These are phyloP conservation scores for Truncatella angustata DNA, from an alignment of 2,329 filamentous ascomycete species.

Conservation along the genomic window DNA sequence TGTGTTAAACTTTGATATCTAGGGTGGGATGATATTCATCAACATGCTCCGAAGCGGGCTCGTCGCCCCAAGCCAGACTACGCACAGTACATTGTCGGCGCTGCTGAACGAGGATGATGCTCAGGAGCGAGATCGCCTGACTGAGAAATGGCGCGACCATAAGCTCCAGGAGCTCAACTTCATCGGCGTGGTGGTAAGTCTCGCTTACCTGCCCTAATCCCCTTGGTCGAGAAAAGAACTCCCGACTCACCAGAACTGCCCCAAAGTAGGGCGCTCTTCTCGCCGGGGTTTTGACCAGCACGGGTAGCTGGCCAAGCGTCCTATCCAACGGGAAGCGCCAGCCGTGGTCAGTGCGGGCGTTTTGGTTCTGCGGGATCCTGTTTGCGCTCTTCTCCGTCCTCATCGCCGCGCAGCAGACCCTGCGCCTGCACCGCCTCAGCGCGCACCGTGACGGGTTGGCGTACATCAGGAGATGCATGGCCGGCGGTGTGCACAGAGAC, in stretches of 20 bases:
- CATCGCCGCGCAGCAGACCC: slow-evolving; percentile 38
- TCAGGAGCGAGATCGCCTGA: slow-evolving; percentile 10
- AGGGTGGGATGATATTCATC: slow-evolving; percentile 1
- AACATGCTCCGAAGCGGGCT: slow-evolving; percentile 12
- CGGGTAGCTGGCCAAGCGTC: slow-evolving; percentile 40
- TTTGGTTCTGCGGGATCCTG: slow-evolving; percentile 42
- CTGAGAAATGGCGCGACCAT: slow-evolving; percentile 13
- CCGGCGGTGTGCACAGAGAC: neutral
- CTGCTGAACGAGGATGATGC: slow-evolving; percentile 13
- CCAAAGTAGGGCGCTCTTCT: slow-evolving; percentile 35
- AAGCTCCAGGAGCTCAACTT: slow-evolving; percentile 16
- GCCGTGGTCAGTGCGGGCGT: slow-evolving; percentile 38
- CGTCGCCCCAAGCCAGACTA: slow-evolving; percentile 14
- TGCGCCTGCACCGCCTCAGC: slow-evolving; percentile 39
- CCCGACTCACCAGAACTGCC: neutral
- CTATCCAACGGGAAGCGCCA: slow-evolving; percentile 32
- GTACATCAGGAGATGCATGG: slow-evolving; percentile 28
- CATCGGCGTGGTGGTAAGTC: slow-evolving; percentile 13
- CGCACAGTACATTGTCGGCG: slow-evolving; percentile 10
- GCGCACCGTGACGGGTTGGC: slow-evolving; percentile 35
- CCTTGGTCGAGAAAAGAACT: too few species aligned
- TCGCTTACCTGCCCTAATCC: neutral
- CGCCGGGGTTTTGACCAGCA: slow-evolving; percentile 38
- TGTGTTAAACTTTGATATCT: neutral
- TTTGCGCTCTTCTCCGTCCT: slow-evolving; percentile 50